phyloP scores from a whole-genome alignment of 805 yeast species.

The Wickerhamiella hasegawae region DNA sequence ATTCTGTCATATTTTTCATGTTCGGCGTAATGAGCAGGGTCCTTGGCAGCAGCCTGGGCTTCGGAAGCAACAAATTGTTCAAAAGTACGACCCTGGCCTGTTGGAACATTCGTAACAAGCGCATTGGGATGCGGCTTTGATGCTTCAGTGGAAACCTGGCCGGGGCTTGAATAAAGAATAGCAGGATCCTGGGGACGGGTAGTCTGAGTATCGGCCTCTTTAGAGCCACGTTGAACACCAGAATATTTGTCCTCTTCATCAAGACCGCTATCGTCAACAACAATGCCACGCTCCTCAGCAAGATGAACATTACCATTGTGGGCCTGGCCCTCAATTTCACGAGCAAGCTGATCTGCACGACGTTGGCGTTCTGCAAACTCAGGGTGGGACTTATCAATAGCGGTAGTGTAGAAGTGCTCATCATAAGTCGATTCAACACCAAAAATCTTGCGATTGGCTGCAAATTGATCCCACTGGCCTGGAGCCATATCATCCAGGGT shows the following conservation, averaged over 20 bases:
- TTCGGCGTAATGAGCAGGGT: conserved; percentile 16
- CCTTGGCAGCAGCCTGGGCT: conserved; percentile 12
- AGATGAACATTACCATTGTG: conserved; percentile 57
- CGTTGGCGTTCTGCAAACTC: conserved; percentile 48
- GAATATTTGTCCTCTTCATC: conserved; percentile 96
- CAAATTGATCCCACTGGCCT: conserved; percentile 80
- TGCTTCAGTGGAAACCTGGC: too few relatives aligned
- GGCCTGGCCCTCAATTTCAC: conserved; percentile 60
- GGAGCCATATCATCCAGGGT: conserved; percentile 8
- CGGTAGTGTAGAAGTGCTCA: conserved; percentile 78
- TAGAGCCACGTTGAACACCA: conserved; percentile 51
- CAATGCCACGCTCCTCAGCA: conserved; percentile 79
- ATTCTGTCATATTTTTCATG: conserved; percentile 20
- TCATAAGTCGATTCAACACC: conserved; percentile 76
- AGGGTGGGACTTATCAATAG: conserved; percentile 52
- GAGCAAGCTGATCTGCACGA: conserved; percentile 65
- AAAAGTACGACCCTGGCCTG: conserved; percentile 69
- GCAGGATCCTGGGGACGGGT: conserved; percentile 40
- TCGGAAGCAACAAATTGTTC: conserved; percentile 66
- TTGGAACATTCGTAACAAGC: too few relatives aligned
- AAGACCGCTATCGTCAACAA: conserved; percentile 63
- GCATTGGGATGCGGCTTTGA: too few relatives aligned
- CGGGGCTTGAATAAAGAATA: conserved; percentile 38
- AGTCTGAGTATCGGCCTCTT: not conserved
- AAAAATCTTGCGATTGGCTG: conserved; percentile 75